Evolutionary conservation across 306 rosid genomes (phyloP).

Genomic region (Purshia tridentata): DNA sequence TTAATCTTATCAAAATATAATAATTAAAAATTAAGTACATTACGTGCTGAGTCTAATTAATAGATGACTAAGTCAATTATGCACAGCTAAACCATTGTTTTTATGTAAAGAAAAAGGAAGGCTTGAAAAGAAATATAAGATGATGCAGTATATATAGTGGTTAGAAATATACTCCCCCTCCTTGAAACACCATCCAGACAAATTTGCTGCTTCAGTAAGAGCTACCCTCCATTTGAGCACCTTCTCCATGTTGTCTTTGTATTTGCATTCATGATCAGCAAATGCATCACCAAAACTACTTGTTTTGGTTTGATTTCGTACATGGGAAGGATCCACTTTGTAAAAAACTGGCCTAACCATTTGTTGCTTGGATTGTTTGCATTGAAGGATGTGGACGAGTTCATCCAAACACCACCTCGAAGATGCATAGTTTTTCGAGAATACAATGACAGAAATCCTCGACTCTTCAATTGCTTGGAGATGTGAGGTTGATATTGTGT

Average conservation of each 20-base stretch:
- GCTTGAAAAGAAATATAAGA: no score
- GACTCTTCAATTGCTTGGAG: no score
- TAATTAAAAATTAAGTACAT: no score
- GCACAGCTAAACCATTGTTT: no score
- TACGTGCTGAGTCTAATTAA: no score
- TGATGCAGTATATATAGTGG: no score
- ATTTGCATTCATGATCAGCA: background rate
- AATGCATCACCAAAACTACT: slow-evolving; percentile 5
- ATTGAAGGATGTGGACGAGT: background rate
- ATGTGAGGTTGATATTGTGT: no score
- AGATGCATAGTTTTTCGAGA: background rate
- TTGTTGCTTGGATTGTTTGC: background rate
- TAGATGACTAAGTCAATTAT: no score
- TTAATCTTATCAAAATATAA: no score
- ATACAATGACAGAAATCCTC: no score
- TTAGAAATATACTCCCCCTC: background rate
- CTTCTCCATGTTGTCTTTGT: background rate
- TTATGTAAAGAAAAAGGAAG: no score
- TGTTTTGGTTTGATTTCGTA: slow-evolving; percentile 7
- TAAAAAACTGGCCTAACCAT: slow-evolving; percentile 12
- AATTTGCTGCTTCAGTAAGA: background rate
- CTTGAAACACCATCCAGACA: background rate
- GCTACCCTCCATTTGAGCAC: background rate
- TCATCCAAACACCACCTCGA: background rate
- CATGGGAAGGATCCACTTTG: slow-evolving; percentile 9